These are phyloP conservation scores for Neospermospora avenae DNA, from an alignment of 2,329 filamentous ascomycete genomes.

Conservation along the genomic window DNA sequence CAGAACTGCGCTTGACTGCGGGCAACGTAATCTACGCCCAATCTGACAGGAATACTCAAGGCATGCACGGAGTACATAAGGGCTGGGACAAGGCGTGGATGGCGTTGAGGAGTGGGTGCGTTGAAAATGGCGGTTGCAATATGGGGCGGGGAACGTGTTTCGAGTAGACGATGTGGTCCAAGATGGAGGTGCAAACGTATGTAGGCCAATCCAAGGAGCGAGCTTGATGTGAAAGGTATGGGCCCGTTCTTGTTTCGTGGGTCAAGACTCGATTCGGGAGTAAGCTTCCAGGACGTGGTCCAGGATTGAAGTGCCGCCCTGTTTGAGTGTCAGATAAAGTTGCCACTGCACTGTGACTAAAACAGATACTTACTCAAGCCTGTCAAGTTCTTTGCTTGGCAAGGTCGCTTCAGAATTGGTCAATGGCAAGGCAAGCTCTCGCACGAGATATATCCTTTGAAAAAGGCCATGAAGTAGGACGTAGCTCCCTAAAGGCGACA, in stretches of 20 bases:
- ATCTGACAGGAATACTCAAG: slow-evolving; percentile 63
- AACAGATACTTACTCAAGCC: too few relatives aligned
- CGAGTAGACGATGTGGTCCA: slow-evolving; percentile 58
- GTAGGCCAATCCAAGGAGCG: slow-evolving; percentile 57
- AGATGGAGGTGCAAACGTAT: slow-evolving; percentile 66
- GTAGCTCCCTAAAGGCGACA: slow-evolving; percentile 62
- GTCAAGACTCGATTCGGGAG: slow-evolving; percentile 36
- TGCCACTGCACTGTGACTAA: too few relatives aligned
- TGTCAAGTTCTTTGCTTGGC: too few relatives aligned
- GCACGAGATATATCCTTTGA: slow-evolving; percentile 68
- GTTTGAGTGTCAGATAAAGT: too few relatives aligned
- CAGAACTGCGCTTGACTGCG: slow-evolving; percentile 58
- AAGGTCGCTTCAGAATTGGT: too few relatives aligned
- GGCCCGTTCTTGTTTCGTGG: slow-evolving; percentile 56
- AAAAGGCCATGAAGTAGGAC: slow-evolving; percentile 69
- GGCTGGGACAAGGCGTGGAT: slow-evolving; percentile 59
- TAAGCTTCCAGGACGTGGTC: slow-evolving; percentile 56
- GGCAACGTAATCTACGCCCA: slow-evolving; percentile 59
- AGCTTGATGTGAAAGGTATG: slow-evolving; percentile 63
- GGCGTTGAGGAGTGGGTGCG: slow-evolving; percentile 56
- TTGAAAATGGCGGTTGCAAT: slow-evolving; percentile 60
- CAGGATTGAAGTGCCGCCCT: too few relatives aligned
- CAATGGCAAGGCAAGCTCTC: slow-evolving; percentile 38
- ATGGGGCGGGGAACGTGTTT: slow-evolving; percentile 59
- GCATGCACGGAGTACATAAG: slow-evolving; percentile 68